phyloP scores from a whole-genome alignment of 73 alveolate genomes.

The Durusdinium trenchii region DNA sequence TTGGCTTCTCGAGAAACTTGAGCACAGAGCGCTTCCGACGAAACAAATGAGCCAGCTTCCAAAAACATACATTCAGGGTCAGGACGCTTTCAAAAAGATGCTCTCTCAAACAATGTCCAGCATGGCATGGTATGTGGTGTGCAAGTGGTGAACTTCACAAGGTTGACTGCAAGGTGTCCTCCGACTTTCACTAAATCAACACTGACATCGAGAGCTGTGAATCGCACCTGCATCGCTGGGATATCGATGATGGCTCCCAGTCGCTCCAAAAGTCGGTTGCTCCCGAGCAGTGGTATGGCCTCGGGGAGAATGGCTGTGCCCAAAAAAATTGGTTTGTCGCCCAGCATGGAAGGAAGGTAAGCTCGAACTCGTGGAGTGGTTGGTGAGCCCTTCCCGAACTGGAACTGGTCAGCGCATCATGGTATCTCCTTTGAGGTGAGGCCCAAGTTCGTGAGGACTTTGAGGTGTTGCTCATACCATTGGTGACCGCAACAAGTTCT shows the following conservation, averaged over 20 bases:
- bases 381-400: conserved; percentile 36
- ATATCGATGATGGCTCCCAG: not conserved
- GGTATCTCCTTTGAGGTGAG: not conserved
- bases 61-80: not conserved
- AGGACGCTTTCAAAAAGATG: not conserved
- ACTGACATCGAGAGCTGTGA: not conserved
- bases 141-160: not conserved
- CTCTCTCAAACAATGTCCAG: not conserved
- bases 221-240: not conserved
- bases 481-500: conserved; percentile 35
- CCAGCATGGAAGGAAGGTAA: not conserved
- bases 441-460: no score
- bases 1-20: not conserved
- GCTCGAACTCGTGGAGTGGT: not conserved
- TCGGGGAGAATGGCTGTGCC: not conserved
- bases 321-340: not conserved
- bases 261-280: not conserved
- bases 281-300: not conserved
- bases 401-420: not conserved
- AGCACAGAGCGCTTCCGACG: not conserved
- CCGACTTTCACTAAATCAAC: not conserved
- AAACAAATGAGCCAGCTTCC: no score
- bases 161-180: not conserved
- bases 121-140: not conserved
- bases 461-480: not conserved